A percentile compares a stretch with the other conserved stretches of the same genome.
Conservation (phyloP, 768 basidiomycete species). For the Pleurotus cornucopiae region DNA sequence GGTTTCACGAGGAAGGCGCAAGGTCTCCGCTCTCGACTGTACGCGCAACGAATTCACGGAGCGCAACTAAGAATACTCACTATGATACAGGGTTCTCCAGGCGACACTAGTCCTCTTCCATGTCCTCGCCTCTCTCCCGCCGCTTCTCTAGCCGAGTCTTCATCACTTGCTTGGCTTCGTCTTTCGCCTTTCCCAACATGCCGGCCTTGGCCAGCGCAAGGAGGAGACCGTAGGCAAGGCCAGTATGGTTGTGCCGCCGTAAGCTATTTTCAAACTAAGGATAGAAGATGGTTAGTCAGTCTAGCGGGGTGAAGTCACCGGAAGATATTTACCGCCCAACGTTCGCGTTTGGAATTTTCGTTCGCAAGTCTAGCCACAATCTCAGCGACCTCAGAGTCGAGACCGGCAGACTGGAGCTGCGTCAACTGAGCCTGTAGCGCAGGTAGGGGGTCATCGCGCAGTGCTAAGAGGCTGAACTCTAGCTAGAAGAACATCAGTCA, state of each 20-base stretch:
- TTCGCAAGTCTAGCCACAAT: slow-evolving; percentile 52
- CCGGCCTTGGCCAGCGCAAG: slow-evolving; percentile 70
- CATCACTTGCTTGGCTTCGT: slow-evolving; percentile 40
- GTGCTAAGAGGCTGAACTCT: slow-evolving; percentile 88
- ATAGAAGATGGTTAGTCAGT: slow-evolving; percentile 5
- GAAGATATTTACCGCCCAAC: slow-evolving; percentile 68
- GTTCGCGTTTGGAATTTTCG: slow-evolving; percentile 71
- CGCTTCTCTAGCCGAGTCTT: slow-evolving; percentile 40
- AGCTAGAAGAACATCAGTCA: slow-evolving; percentile 41
- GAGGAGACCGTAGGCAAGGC: slow-evolving; percentile 73
- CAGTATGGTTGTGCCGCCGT: slow-evolving; percentile 83
- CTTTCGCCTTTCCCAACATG: slow-evolving; percentile 49
- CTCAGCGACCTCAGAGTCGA: slow-evolving; percentile 43
- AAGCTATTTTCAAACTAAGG: slow-evolving; percentile 82
- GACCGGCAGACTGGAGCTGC: slow-evolving; percentile 36
- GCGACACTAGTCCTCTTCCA: slow-evolving; percentile 40
- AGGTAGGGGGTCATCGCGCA: slow-evolving; percentile 80
- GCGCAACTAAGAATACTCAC: not conserved
- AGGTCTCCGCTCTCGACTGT: no score
- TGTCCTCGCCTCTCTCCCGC: slow-evolving; percentile 39
- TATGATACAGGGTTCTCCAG: not conserved
- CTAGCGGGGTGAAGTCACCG: slow-evolving; percentile 5
- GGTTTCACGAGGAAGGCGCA: no score
- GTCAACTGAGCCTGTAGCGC: slow-evolving; percentile 56
- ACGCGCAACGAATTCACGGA: no score